Percentiles rank a stretch among this genome's conserved stretches.
Evolutionary conservation across 2,329 filamentous ascomycete genomes (phyloP).

Genomic region (Talaromyces sp.): DNA sequence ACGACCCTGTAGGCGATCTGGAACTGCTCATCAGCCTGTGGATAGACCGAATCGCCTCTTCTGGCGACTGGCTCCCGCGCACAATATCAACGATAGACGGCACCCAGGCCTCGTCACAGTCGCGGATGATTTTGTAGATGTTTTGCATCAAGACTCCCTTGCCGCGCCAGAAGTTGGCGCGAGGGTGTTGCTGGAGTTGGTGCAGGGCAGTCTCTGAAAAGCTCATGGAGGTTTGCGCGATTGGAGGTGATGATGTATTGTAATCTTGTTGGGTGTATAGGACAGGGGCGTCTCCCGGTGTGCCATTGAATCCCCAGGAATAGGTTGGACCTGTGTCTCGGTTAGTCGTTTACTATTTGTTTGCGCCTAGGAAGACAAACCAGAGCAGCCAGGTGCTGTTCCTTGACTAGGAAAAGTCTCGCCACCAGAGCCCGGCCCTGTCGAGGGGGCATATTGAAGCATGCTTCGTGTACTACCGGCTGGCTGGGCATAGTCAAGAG

Average conservation of each 20-base stretch:
- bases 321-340: not conserved
- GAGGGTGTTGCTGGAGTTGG: conserved; percentile 10
- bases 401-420: not conserved
- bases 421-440: not conserved
- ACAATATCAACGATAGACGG: conserved; percentile 23
- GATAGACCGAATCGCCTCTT: conserved; percentile 23
- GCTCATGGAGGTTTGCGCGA: not conserved
- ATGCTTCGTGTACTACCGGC: not conserved
- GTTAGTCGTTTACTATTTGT: not conserved
- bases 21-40: conserved; percentile 6
- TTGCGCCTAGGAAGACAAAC: not conserved
- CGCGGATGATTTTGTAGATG: conserved; percentile 21
- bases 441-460: not conserved
- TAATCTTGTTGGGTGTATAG: not conserved
- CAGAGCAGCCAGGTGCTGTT: not conserved
- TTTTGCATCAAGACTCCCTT: conserved; percentile 20
- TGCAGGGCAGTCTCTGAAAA: not conserved
- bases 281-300: not conserved
- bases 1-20: not conserved
- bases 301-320: not conserved
- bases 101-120: conserved; percentile 21
- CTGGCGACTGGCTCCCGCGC: conserved; percentile 21
- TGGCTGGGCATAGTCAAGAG: not conserved
- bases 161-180: conserved; percentile 19
- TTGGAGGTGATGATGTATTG: not conserved